Evolutionary conservation across 148 eudicot species (phyloP), one percentile per base, ranked within the genome.

Genomic region (Rhododendron vialii): DNA sequence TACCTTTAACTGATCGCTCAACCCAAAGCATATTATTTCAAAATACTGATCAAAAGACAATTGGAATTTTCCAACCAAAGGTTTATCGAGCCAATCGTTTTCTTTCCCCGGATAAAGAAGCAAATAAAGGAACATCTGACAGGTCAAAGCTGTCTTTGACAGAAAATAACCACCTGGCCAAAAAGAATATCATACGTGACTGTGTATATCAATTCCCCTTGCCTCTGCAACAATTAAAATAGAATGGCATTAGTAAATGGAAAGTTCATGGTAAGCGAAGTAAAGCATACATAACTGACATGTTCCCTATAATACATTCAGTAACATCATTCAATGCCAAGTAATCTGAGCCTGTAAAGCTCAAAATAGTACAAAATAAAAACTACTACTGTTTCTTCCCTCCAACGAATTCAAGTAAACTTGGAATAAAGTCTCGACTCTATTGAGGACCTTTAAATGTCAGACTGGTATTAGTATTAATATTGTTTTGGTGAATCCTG

Each of bases 141-240:
- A 48, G 41, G 4, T 48, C 33, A 78, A 76, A 53, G 11, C 26
- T 24, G 36, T 36, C 74, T 57, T 51, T 6, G 53, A 57, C 47
- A 81, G 59, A 86, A 83, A 83, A 61, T 22, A 50, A 85, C 69
- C 89, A 97, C 99, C 99, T 97, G 94, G 84, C 99, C 98, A 85
- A 97, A 94, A 78, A 97, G 99, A 76, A 97, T 85, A 89, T 97
- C 98, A 85, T 97, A 95, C 28, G 91, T 85, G 82, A 92, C 87
- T 82, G 94, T 87, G 87, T 94, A 97, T 84, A 95, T 89, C 78
- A 97, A 89, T 86, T 94, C 98, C 84, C 77, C 89, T 89, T 93
- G 95, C 90, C 89, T 95, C 99, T 97, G 94, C 92, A 93, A 85
- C 28, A 88, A 47, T 50, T 87, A 73, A 2, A 87, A 20, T 41